Percentiles rank a stretch among this genome's conserved stretches.
These are phyloP conservation scores for Tinospora cordifolia DNA, from an alignment of 164 flowering plant genomes.

Conservation along the genomic window DNA sequence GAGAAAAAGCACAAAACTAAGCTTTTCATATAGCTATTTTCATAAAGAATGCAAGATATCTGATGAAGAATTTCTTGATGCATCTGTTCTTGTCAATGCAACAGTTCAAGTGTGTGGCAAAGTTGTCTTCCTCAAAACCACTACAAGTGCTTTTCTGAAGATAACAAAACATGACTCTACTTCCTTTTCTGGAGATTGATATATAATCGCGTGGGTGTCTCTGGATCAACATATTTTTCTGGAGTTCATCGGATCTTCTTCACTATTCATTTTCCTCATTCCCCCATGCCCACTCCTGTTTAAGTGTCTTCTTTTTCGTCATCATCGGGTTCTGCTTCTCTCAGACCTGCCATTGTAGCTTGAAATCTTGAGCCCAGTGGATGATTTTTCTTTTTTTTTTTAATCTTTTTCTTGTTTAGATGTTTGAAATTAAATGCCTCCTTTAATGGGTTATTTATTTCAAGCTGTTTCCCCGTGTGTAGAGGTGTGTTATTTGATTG, in stretches of 20 bases:
- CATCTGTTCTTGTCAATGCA: constrained; percentile 6
- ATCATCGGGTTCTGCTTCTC: constrained; percentile 18
- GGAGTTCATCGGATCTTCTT: constrained; percentile 1
- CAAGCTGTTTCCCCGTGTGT: constrained; percentile 16
- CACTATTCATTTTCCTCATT: constrained; percentile 8
- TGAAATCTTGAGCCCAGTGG: constrained; percentile 5
- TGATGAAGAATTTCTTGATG: neutral
- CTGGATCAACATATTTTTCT: constrained; percentile 3
- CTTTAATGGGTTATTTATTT: constrained; percentile 13
- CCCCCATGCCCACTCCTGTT: neutral
- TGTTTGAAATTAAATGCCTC: constrained; percentile 12
- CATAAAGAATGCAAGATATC: neutral
- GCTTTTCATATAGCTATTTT: neutral
- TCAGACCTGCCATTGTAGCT: constrained; percentile 17
- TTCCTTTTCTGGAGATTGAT: neutral
- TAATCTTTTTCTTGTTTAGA: too few species aligned
- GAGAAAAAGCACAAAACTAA: neutral
- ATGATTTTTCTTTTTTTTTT: too few species aligned
- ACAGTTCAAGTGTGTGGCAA: constrained; percentile 58
- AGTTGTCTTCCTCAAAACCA: constrained; percentile 39
- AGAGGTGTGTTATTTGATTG: constrained; percentile 9
- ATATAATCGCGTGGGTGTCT: constrained; percentile 8
- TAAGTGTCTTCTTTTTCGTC: constrained; percentile 5
- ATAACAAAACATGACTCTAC: constrained; percentile 8
- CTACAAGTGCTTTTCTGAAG: constrained; percentile 38